These are phyloP conservation scores for Daedaleopsis sinensis DNA, from an alignment of 768 basidiomycete genomes.

Conservation along the genomic window DNA sequence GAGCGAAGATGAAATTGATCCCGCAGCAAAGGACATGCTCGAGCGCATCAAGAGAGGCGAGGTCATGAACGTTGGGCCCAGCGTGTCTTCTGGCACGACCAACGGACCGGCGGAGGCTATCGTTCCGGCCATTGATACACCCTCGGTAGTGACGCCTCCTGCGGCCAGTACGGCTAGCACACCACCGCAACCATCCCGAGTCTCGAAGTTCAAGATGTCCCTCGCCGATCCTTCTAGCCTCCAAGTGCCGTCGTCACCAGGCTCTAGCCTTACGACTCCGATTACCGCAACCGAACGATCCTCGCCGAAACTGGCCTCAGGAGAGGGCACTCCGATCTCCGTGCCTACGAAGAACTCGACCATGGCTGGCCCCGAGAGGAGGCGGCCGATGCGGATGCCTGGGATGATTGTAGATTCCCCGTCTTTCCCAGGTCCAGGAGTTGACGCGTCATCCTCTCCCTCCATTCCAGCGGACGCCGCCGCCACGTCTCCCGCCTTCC, in stretches of 20 bases:
- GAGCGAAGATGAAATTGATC: constrained; percentile 30
- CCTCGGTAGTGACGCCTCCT: background rate
- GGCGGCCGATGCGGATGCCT: constrained; percentile 22
- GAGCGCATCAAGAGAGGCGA: constrained; percentile 33
- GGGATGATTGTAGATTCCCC: constrained; percentile 32
- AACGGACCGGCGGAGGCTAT: background rate
- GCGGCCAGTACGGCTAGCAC: background rate
- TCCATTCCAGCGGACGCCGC: background rate
- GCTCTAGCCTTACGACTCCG: constrained; percentile 22
- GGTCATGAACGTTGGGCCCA: constrained; percentile 35
- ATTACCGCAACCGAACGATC: constrained; percentile 18
- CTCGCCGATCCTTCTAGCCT: constrained; percentile 7
- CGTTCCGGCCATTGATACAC: constrained; percentile 9
- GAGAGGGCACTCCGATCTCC: constrained; percentile 14
- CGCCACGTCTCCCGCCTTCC: background rate
- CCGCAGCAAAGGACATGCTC: constrained; percentile 28
- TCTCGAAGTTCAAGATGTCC: constrained; percentile 31
- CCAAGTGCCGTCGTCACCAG: constrained; percentile 3
- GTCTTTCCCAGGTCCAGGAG: constrained; percentile 22
- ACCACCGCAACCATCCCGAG: constrained; percentile 16
- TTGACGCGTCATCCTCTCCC: constrained; percentile 15
- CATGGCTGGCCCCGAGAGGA: background rate
- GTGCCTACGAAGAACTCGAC: constrained; percentile 16
- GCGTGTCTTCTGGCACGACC: background rate
- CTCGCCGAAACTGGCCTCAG: constrained; percentile 27